A percentile compares a stretch with the other conserved stretches of the same genome.
These are phyloP conservation scores for Thalassia testudinum DNA, from an alignment of 116 monocot species.

Conservation along the genomic window DNA sequence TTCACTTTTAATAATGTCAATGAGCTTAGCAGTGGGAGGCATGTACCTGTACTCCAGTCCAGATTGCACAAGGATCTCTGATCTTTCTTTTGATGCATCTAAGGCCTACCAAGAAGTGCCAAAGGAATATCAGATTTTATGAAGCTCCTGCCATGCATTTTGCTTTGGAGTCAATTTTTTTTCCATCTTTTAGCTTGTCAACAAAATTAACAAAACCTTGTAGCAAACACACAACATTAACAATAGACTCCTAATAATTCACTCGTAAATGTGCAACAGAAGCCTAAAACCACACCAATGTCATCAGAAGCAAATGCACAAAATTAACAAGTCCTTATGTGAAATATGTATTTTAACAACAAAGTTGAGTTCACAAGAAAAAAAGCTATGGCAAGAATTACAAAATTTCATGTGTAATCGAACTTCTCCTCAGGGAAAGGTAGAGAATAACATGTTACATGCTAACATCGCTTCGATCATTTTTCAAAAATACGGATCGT, in stretches of 20 bases:
- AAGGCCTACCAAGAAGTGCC: too few relatives aligned
- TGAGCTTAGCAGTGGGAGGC: too few relatives aligned
- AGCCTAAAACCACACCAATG: not conserved
- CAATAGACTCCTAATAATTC: not conserved
- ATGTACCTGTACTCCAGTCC: too few relatives aligned
- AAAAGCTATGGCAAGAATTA: not conserved
- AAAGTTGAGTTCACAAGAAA: not conserved
- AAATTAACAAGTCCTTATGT: not conserved
- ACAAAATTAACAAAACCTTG: conserved; percentile 70
- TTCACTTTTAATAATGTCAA: too few relatives aligned
- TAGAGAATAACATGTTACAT: not conserved
- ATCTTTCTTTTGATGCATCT: too few relatives aligned
- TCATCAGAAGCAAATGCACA: not conserved
- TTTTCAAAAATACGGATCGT: too few relatives aligned
- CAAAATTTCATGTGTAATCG: not conserved
- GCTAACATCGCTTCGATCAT: too few relatives aligned
- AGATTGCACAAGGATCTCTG: too few relatives aligned
- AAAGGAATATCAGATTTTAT: too few relatives aligned
- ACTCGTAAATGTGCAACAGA: not conserved
- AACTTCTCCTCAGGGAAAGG: not conserved
- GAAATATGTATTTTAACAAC: not conserved
- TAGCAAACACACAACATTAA: not conserved
- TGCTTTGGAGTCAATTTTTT: conserved; percentile 73
- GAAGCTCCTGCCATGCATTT: too few relatives aligned
- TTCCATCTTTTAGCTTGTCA: conserved; percentile 79